Percentiles rank a stretch among this genome's conserved stretches.
These are phyloP conservation scores for Xerocomellus intermedius DNA, from an alignment of 768 basidiomycete genomes.

Conservation along the genomic window DNA sequence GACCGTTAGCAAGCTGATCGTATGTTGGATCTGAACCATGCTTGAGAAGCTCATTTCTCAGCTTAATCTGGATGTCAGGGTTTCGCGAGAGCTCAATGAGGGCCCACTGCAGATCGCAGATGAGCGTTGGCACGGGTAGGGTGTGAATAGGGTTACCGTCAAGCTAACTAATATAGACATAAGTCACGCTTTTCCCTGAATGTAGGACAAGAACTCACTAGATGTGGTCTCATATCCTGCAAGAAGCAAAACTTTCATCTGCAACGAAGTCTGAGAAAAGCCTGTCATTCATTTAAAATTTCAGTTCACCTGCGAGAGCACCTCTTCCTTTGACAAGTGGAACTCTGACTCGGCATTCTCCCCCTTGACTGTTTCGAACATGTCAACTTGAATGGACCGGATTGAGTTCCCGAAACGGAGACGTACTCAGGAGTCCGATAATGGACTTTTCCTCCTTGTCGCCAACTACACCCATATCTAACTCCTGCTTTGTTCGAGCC, in stretches of 20 bases:
- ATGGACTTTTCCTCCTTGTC: conserved; percentile 28
- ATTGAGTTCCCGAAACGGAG: neutral
- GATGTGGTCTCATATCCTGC: conserved; percentile 28
- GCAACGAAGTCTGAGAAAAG: neutral
- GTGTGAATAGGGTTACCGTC: conserved; percentile 11
- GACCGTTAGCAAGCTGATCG: conserved; percentile 47
- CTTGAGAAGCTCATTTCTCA: conserved; percentile 49
- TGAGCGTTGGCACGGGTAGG: neutral
- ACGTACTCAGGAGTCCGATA: conserved; percentile 27
- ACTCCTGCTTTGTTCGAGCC: conserved; percentile 35
- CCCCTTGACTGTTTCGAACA: conserved; percentile 34
- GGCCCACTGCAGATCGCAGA: conserved; percentile 42
- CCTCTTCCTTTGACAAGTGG: conserved; percentile 28
- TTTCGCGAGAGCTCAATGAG: conserved; percentile 53
- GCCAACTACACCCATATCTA: conserved; percentile 21
- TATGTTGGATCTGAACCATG: conserved; percentile 50
- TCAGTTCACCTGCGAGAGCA: conserved; percentile 23
- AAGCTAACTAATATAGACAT: conserved; percentile 12
- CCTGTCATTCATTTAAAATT: too few relatives aligned
- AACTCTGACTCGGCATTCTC: conserved; percentile 27
- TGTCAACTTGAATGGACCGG: neutral
- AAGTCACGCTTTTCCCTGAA: neutral
- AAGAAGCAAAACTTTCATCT: conserved; percentile 23
- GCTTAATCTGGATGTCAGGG: conserved; percentile 36
- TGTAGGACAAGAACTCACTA: conserved; percentile 2